These are phyloP conservation scores for Kwoniella bestiolae DNA, from an alignment of 768 basidiomycete species.

Conservation along the genomic window DNA sequence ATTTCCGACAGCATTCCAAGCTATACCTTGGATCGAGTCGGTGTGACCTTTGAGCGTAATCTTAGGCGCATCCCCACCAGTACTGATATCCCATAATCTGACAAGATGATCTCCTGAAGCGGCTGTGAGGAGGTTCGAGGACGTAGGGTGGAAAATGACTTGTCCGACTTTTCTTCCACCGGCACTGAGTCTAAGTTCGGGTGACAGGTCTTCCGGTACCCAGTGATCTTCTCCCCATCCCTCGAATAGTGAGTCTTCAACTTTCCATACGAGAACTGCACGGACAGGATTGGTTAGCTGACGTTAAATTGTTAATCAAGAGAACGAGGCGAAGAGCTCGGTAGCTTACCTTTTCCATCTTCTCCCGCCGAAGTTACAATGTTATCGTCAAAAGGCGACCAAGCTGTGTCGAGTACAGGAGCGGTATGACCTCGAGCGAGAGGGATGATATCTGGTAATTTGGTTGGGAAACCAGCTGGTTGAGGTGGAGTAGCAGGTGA, in stretches of 20 bases:
- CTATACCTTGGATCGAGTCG: slow-evolving; percentile 83
- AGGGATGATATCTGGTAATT: slow-evolving; percentile 89
- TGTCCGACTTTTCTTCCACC: slow-evolving; percentile 83
- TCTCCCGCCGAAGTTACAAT: slow-evolving; percentile 91
- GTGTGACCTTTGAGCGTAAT: slow-evolving; percentile 72
- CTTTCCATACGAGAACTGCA: slow-evolving; percentile 79
- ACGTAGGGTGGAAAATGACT: slow-evolving; percentile 90
- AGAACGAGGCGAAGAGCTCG: too few relatives aligned
- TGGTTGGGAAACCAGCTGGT: slow-evolving; percentile 67
- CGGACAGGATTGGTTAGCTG: not conserved
- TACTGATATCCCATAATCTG: slow-evolving; percentile 88
- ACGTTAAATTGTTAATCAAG: not conserved
- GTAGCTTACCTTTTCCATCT: slow-evolving; percentile 73
- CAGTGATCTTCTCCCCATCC: slow-evolving; percentile 84
- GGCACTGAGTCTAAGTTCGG: slow-evolving; percentile 59
- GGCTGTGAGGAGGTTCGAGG: slow-evolving; percentile 76
- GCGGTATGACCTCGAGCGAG: slow-evolving; percentile 73
- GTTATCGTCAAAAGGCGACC: slow-evolving; percentile 91
- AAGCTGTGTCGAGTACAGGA: slow-evolving; percentile 82
- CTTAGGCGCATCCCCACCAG: slow-evolving; percentile 69
- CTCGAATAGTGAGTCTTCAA: slow-evolving; percentile 72
- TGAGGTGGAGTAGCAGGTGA: slow-evolving; percentile 65
- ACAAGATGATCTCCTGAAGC: slow-evolving; percentile 83
- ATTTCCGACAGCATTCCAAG: slow-evolving; percentile 80
- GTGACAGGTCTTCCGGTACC: slow-evolving; percentile 81